Base-by-base conservation (phyloP, 805 yeast genomes). In the Lachancea sp. region DNA sequence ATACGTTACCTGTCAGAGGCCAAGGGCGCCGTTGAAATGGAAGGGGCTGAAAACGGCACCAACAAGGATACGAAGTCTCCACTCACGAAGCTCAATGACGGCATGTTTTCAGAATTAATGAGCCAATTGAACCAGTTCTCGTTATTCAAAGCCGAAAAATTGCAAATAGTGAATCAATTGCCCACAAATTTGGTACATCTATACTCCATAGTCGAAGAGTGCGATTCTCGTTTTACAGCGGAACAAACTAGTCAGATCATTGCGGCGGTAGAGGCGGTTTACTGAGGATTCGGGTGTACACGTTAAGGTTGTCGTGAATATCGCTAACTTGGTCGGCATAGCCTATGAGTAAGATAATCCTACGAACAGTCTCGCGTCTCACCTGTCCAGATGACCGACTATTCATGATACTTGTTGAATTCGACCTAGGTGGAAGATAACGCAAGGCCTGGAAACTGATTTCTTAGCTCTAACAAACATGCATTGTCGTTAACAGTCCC, bases 131-230 rank as follows among this genome's bases (percentile, higher is more conserved):
- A 63, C 15, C 43, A 65, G 24, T 78, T 72, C 45, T 72, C 71
- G 21, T 66, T 90, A 40, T 88, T 82, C 64, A 84, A 86, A 60
- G 79, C 84, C 19, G 98, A 90, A 55, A 77, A 80, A 49, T 66
- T 90, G 29, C 96, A 90, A 63, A 75, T 90, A 29, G 72, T 89
- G 41, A 89, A 90, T 58, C 69, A 79, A 6, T 70, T 86, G 21
- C 98, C 98, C 1, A 68, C 80, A 34, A 76, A 86, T 4, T 65
- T 86, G 69, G 96, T 89, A 9, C 80, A 77, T 26, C 68, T 90
- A 38, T 87, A 78, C 57, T 72, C 92, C 0, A 65, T 90, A 21
- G 78, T 90, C 1, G 98, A 90, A 56, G 97, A 92, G 56, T 90
- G 96, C 61, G 98, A 90, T 50, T 78, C 77, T 46, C 70, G 98